Conservation (phyloP, 345 rosid genomes). For the Linum trigynum region DNA sequence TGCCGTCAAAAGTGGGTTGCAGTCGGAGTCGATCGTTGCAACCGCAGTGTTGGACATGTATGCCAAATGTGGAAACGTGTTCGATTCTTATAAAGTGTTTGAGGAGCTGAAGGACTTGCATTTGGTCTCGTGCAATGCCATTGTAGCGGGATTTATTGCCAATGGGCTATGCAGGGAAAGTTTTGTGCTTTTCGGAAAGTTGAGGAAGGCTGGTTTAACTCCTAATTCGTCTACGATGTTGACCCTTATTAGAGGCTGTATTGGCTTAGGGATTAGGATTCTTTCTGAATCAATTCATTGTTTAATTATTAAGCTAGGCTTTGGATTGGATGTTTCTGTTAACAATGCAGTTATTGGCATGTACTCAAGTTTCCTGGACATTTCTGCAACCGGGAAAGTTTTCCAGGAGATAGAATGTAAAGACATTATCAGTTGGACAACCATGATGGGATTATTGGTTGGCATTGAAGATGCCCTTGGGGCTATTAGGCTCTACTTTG, state of each 20-base stretch:
- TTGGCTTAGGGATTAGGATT: slow-evolving; percentile 20
- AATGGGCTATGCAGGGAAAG: slow-evolving; percentile 27
- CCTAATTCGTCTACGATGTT: slow-evolving; percentile 25
- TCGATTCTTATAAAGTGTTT: slow-evolving; percentile 24
- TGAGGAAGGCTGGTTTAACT: slow-evolving; percentile 23
- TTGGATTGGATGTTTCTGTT: slow-evolving; percentile 20
- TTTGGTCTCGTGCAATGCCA: slow-evolving; percentile 32
- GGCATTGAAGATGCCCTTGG: slow-evolving; percentile 24
- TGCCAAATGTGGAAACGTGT: slow-evolving; percentile 28
- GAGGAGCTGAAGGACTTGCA: slow-evolving; percentile 22
- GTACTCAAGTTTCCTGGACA: slow-evolving; percentile 32
- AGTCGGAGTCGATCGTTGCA: slow-evolving; percentile 21
- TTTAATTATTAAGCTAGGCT: slow-evolving; percentile 29
- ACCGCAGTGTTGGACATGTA: slow-evolving; percentile 34
- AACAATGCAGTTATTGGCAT: slow-evolving; percentile 30
- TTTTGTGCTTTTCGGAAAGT: slow-evolving; percentile 17
- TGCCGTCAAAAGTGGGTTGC: slow-evolving; percentile 23
- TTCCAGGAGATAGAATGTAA: slow-evolving; percentile 26
- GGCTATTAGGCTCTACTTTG: slow-evolving; percentile 22
- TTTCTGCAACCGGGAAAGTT: slow-evolving; percentile 19
- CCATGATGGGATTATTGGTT: slow-evolving; percentile 32
- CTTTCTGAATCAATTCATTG: slow-evolving; percentile 26
- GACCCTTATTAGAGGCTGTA: slow-evolving; percentile 22
- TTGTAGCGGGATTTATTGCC: slow-evolving; percentile 24
- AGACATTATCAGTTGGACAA: slow-evolving; percentile 36